A percentile compares a stretch with the other conserved stretches of the same genome.
Conservation (phyloP, 2,329 filamentous ascomycete genomes). For the Penicillium digitatum region DNA sequence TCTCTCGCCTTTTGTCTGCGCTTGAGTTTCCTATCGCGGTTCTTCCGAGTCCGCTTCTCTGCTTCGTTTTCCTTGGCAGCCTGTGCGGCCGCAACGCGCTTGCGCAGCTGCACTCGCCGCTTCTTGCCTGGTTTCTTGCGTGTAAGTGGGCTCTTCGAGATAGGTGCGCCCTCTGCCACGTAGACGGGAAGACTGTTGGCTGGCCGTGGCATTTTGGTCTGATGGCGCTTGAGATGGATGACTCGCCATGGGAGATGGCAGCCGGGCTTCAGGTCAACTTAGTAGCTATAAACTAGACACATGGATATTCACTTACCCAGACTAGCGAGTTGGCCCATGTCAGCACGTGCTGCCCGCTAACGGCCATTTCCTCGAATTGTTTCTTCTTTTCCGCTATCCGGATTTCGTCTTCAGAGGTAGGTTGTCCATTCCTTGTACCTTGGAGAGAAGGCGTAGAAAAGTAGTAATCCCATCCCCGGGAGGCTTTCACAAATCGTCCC, state of each 20-base stretch:
- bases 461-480: conserved; percentile 43
- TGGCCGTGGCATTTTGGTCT: conserved; percentile 28
- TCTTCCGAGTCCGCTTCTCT: conserved; percentile 40
- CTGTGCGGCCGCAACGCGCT: conserved; percentile 28
- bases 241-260: conserved; percentile 43
- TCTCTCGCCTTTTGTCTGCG: conserved; percentile 38
- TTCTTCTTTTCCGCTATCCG: conserved; percentile 18
- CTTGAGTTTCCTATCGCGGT: conserved; percentile 39
- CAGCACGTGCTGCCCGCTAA: conserved; percentile 34
- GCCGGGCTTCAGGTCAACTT: conserved; percentile 30
- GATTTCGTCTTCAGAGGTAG: conserved; percentile 10
- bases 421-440: conserved; percentile 2
- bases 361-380: conserved; percentile 37
- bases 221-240: conserved; percentile 34
- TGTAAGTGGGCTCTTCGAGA: conserved; percentile 28
- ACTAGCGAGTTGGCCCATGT: conserved; percentile 26
- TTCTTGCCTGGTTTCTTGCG: conserved; percentile 45
- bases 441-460: conserved; percentile 36
- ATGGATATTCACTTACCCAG: conserved; percentile 32
- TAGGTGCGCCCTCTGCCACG: conserved; percentile 17
- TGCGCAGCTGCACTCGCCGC: conserved; percentile 40
- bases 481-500: conserved; percentile 40
- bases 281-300: background rate
- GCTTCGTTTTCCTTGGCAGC: conserved; percentile 34
- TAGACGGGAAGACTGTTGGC: conserved; percentile 24